Percentiles rank a stretch among this genome's conserved stretches.
These are phyloP conservation scores for Parmelia sp. DNA, from an alignment of 495 filamentous ascomycete genomes.

Conservation along the genomic window DNA sequence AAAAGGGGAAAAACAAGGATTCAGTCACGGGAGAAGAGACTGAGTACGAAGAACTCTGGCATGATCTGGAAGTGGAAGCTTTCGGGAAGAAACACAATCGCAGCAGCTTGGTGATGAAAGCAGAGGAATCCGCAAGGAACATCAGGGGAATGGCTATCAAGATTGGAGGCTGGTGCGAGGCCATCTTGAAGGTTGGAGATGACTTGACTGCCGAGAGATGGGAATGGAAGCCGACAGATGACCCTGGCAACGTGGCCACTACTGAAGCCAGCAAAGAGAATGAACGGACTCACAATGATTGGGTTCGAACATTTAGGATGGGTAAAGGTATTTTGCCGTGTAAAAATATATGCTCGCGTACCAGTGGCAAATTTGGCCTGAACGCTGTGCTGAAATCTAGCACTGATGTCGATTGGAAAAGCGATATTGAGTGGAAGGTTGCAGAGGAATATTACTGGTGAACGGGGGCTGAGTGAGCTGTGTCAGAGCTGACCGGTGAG, in stretches of 20 bases:
- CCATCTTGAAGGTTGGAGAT: slow-evolving; percentile 36
- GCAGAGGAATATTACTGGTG: slow-evolving; percentile 24
- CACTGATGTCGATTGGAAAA: not conserved
- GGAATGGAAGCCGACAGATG: slow-evolving; percentile 30
- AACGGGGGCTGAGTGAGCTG: not conserved
- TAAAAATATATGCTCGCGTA: slow-evolving; percentile 17
- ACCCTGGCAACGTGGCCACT: not conserved
- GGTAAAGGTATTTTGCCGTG: slow-evolving; percentile 17
- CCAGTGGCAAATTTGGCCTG: slow-evolving; percentile 16
- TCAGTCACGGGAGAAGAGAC: slow-evolving; percentile 34
- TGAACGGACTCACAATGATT: slow-evolving; percentile 12
- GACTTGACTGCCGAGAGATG: slow-evolving; percentile 40
- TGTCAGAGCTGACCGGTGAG: not conserved
- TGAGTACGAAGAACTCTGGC: slow-evolving; percentile 52
- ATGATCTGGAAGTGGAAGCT: slow-evolving; percentile 26
- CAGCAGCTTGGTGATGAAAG: slow-evolving; percentile 32
- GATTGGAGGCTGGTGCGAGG: slow-evolving; percentile 44
- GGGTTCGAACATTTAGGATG: slow-evolving; percentile 13
- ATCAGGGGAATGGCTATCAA: slow-evolving; percentile 41
- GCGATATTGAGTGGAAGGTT: slow-evolving; percentile 21
- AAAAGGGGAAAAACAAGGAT: slow-evolving; percentile 46
- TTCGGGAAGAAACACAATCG: slow-evolving; percentile 16
- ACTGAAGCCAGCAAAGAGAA: not conserved
- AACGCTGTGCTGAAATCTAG: not conserved
- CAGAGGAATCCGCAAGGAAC: slow-evolving; percentile 26